phyloP scores from a whole-genome alignment of 305 asterid genomes.

The Solanum hybrid region DNA sequence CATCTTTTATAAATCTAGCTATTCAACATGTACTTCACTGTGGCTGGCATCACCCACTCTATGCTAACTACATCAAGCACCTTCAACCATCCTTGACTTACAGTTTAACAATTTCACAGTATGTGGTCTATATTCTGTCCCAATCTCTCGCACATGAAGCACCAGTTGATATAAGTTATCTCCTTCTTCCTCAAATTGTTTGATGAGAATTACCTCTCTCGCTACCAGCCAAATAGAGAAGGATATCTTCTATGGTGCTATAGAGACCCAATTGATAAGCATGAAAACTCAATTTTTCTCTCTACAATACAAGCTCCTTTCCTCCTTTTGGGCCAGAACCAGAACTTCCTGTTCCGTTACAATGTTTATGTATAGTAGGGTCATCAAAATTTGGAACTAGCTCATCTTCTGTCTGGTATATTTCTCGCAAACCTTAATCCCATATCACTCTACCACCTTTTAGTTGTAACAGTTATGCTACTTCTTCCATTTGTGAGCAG shows the following conservation, averaged over 20 bases:
- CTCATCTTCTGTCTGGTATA: not conserved
- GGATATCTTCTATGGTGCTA: not conserved
- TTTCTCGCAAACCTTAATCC: not conserved
- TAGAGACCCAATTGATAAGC: not conserved
- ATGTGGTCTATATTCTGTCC: not conserved
- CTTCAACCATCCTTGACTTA: not conserved
- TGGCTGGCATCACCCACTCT: not conserved
- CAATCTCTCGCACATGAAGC: not conserved
- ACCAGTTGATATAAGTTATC: not conserved
- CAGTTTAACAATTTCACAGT: not conserved
- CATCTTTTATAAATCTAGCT: not conserved
- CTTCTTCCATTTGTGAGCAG: not conserved
- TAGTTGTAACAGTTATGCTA: not conserved
- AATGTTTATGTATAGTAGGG: not conserved
- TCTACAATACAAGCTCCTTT: not conserved
- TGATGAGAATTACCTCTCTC: not conserved
- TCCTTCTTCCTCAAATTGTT: not conserved
- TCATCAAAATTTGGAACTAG: not conserved
- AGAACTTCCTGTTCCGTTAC: not conserved
- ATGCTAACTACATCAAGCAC: not conserved
- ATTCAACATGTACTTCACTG: not conserved
- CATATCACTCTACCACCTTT: not conserved
- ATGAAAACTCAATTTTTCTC: not conserved
- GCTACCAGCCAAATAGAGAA: not conserved
- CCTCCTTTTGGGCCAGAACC: not conserved